These are phyloP conservation scores for Buxus sempervirens DNA, from an alignment of 164 flowering plant genomes.

Conservation along the genomic window DNA sequence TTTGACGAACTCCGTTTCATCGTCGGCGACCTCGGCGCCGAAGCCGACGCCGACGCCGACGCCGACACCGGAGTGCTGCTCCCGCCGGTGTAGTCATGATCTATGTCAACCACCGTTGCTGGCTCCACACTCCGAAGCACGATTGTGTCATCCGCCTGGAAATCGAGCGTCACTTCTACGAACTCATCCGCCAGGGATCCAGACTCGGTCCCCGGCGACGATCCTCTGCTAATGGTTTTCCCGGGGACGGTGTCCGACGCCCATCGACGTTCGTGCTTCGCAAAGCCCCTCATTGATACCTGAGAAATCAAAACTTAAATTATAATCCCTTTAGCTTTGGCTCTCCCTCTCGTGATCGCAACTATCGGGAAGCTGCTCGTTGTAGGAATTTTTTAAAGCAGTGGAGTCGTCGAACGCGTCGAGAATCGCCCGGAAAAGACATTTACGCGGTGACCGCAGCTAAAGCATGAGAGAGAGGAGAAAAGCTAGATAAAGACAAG, in stretches of 20 bases:
- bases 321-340: too few species aligned
- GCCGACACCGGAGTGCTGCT: constrained; percentile 21
- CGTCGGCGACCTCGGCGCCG: constrained; percentile 46
- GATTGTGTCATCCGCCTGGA: constrained; percentile 84
- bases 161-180: constrained; percentile 88
- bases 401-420: constrained; percentile 25
- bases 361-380: background rate
- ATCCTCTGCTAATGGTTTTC: constrained; percentile 24
- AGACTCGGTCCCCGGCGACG: constrained; percentile 42
- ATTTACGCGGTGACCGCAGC: constrained; percentile 22
- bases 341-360: background rate
- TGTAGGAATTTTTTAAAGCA: constrained; percentile 9
- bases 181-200: constrained; percentile 57
- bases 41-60: constrained; percentile 26
- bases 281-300: constrained; percentile 34
- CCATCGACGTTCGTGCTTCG: constrained; percentile 70
- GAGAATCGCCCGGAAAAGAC: constrained; percentile 32
- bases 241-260: constrained; percentile 55
- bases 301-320: background rate
- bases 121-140: constrained; percentile 90
- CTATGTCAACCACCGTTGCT: constrained; percentile 36
- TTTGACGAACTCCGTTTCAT: constrained; percentile 54
- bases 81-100: constrained; percentile 12
- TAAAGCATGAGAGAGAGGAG: constrained; percentile 8
- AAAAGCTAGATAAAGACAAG: constrained; percentile 9